Percentiles rank a stretch among this genome's conserved stretches.
These are phyloP conservation scores for Dryadomyces quercivorus DNA, from an alignment of 2,329 filamentous ascomycete genomes.

Conservation along the genomic window DNA sequence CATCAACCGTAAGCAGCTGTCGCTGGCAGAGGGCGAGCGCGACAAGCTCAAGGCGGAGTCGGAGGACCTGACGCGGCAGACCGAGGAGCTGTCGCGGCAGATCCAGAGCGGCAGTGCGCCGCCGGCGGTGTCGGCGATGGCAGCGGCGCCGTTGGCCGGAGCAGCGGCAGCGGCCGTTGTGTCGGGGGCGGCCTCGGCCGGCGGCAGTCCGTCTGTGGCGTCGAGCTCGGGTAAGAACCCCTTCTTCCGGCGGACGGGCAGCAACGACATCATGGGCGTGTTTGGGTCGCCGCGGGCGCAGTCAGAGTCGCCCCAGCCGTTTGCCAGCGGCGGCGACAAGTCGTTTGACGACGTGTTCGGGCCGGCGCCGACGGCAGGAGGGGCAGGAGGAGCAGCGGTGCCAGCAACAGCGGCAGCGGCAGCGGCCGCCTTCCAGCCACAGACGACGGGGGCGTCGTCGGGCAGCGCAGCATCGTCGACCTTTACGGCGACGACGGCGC, in stretches of 20 bases:
- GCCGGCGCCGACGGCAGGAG: conserved; percentile 22
- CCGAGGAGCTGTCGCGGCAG: conserved; percentile 44
- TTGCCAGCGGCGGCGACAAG: conserved; percentile 39
- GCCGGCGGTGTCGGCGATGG: not conserved
- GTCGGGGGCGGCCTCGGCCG: conserved; percentile 20
- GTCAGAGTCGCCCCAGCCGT: conserved; percentile 22
- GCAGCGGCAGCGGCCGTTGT: not conserved
- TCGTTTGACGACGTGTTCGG: conserved; percentile 84
- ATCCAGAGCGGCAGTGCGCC: conserved; percentile 31
- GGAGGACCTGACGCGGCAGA: conserved; percentile 52
- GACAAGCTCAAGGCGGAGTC: conserved; percentile 79
- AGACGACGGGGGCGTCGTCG: conserved; percentile 44
- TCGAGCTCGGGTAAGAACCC: conserved; percentile 76
- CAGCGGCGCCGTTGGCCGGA: not conserved
- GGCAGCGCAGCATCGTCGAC: conserved; percentile 40
- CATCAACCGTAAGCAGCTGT: conserved; percentile 96
- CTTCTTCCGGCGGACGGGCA: conserved; percentile 69
- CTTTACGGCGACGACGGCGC: conserved; percentile 31
- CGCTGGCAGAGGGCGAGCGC: conserved; percentile 76
- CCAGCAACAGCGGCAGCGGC: conserved; percentile 26
- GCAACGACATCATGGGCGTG: conserved; percentile 45
- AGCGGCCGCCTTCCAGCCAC: conserved; percentile 44
- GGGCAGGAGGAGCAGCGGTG: not conserved
- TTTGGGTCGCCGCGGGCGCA: conserved; percentile 29
- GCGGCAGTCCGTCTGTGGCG: conserved; percentile 56